Conservation (phyloP, 75 land plant species). For the Cunninghamia lanceolata region DNA sequence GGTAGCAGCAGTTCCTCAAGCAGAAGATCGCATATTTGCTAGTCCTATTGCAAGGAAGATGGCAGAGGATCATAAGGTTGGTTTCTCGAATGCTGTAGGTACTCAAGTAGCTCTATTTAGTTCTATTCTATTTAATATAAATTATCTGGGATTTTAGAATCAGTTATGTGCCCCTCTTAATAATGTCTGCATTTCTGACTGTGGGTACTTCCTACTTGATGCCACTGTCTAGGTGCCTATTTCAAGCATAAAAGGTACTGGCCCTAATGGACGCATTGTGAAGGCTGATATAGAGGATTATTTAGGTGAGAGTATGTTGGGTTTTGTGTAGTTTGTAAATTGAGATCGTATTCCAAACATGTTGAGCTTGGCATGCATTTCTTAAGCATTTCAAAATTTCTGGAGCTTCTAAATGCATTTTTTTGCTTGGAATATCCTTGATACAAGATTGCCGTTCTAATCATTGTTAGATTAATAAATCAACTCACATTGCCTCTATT, state of each 20-base stretch:
- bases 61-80: conserved; percentile 87
- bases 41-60: conserved; percentile 89
- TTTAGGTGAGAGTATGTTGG: conserved; percentile 37
- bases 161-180: conserved; percentile 5
- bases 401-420: neutral
- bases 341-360: neutral
- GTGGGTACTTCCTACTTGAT: neutral
- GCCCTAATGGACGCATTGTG: conserved; percentile 90
- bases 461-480: neutral
- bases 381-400: neutral
- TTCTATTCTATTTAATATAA: neutral
- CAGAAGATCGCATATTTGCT: conserved; percentile 72
- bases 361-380: neutral
- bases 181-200: neutral
- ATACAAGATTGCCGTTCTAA: neutral
- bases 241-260: conserved; percentile 93
- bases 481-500: neutral
- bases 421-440: neutral
- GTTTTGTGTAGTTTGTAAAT: neutral
- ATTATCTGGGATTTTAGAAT: neutral
- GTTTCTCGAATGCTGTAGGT: neutral
- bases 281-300: conserved; percentile 98
- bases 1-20: conserved; percentile 11
- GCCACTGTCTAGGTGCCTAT: conserved; percentile 58
- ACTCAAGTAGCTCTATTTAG: neutral